Base-by-base conservation (phyloP, 495 filamentous ascomycete species). In the Schizothecium vesticola region DNA sequence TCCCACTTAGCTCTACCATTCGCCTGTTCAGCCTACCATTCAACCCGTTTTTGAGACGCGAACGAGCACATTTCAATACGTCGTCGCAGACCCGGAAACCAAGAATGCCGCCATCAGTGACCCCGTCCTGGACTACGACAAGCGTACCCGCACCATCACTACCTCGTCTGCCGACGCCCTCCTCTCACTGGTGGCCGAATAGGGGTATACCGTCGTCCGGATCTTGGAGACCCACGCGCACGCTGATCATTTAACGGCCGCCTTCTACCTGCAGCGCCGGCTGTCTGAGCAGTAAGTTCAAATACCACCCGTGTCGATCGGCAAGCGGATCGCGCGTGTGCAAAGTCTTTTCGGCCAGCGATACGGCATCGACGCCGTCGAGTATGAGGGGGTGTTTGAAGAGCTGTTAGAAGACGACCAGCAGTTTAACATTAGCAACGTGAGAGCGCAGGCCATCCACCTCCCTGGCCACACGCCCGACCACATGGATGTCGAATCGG, bases 181-280 rank as follows among this genome's bases (percentile, higher is more conserved):
- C 0, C 76, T 89, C 0, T 33, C 70, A 0, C 25, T 85, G 3
- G 68, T 83, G 55, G 59, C 71, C 16, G 56, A 76, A 25, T 70
- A 84, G 0, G 76, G 77, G 5, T 88, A 87, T 74, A 78, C 28
- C 8, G 74, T 88, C 33, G 73, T 71, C 6, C 71, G 67, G 24
- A 84, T 89, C 28, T 79, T 89, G n/a, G 87, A 89, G 68, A 88
- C 87, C 0, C 87, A 89, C 70, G 83, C 80, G 8, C 87, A 89
- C 69, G 87, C 87, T 22, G 87, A 88, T 73, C 87, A 89, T 71
- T 69, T 88, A 11, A 87, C 85, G 1, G 82, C 87, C 0, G 73
- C 86, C 0, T 75, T 75, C 8, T 89, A 88, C 70, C 76, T 89
- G 0, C 85, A 86, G 68, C 63, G 67, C 0, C 72, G 70, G 7